Evolutionary conservation across 257 asterid species (phyloP), one percentile per base, ranked within the genome.

Genomic region (Solanum pennellii): DNA sequence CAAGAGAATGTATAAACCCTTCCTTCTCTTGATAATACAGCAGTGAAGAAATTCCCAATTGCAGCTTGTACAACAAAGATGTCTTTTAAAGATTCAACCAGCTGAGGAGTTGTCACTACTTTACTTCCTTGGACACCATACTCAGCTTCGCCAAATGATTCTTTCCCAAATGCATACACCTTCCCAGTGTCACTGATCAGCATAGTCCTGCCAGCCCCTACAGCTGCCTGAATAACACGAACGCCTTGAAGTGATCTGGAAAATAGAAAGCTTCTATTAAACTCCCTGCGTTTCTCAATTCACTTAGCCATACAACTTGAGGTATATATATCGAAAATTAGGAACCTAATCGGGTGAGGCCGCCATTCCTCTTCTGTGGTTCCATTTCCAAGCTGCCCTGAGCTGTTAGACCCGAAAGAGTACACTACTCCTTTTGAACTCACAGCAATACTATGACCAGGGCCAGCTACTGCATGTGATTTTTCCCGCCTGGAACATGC

Each of bases 331-430:
- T 33, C 29, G 62, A 65, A 68, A 86, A 71, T 4, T 83, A 82
- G 82, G 49, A 84, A 96, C 99, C 98, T 96, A 73, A 97, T 94
- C 4, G 92, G 93, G 75, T 92, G 94, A 84, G 99, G 98, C 25
- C 92, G 91, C 37, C 94, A 88, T 56, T 94, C 99, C 89, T 95
- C 98, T 5, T 93, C 96, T 0, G 92, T 92, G 23, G 92, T 93
- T 68, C 99, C 99, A n/a, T 94, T 96, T 12, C 99, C 99, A 31
- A 97, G 98, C 92, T 97, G 99, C 14, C 99, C 99, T 1, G 96
- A 95, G 94, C 90, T 94, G 90, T 96, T 96, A 27, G 98, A 94
- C 69, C 99, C 99, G 16, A 97, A 97, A 3, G 99, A 92, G 88
- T 95, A 96, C 10, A 91, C 99, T n/a, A 88, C 94, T 87, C 99